Percentiles rank a stretch among this genome's conserved stretches.
phyloP scores from a whole-genome alignment of 2,329 filamentous ascomycete genomes.

The Sclerotinia borealis region DNA sequence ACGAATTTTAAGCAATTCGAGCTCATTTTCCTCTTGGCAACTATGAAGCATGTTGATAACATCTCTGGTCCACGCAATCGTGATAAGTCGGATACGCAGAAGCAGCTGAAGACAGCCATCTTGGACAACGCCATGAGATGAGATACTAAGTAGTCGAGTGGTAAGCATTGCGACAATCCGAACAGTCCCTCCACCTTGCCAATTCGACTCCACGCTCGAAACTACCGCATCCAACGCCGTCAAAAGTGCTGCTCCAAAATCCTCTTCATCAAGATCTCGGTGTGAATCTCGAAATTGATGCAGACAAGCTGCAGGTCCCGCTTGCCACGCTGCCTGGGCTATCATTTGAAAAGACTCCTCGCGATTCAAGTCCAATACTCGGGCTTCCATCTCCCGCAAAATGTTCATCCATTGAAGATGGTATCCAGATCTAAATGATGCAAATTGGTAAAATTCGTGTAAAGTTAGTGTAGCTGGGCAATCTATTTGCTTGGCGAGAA shows the following conservation, averaged over 20 bases:
- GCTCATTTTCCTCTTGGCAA: conserved; percentile 26
- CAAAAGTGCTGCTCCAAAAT: conserved; percentile 34
- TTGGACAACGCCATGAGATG: conserved; percentile 21
- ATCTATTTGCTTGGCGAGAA: conserved; percentile 42
- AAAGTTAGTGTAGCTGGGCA: conserved; percentile 45
- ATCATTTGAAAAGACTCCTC: conserved; percentile 42
- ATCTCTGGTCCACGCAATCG: conserved; percentile 36
- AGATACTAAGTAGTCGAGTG: conserved; percentile 40
- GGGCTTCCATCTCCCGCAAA: conserved; percentile 42
- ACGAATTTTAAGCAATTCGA: conserved; percentile 31
- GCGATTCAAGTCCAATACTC: conserved; percentile 46
- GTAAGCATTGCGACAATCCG: conserved; percentile 37
- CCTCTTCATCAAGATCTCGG: conserved; percentile 31
- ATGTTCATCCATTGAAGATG: conserved; percentile 52
- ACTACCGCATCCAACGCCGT: conserved; percentile 31
- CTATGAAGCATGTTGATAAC: conserved; percentile 14
- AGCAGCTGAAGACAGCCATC: conserved; percentile 32
- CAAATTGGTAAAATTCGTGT: conserved; percentile 50
- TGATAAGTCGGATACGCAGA: conserved; percentile 30
- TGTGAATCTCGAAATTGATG: conserved; percentile 34
- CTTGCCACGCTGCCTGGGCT: conserved; percentile 44
- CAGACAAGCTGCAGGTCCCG: conserved; percentile 33
- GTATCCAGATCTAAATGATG: conserved; percentile 41
- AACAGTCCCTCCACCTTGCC: conserved; percentile 42
- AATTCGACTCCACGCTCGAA: conserved; percentile 41